phyloP scores from a whole-genome alignment of 352 stramenopile genomes.

The Globisporangium cederbergense region DNA sequence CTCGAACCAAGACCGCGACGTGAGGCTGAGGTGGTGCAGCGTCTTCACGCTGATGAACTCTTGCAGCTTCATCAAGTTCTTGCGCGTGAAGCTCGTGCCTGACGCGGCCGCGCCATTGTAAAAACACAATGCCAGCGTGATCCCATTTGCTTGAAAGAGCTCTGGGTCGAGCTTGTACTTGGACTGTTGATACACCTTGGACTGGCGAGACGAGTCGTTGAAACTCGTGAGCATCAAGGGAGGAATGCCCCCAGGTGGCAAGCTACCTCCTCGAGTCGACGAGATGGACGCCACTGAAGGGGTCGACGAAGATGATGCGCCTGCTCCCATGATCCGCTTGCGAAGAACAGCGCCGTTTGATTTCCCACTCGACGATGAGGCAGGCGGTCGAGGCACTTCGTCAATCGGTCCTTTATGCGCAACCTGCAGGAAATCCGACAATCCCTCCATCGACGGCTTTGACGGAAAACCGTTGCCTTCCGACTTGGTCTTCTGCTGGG shows the following conservation, averaged over 20 bases:
- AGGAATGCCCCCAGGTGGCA: conserved; percentile 1
- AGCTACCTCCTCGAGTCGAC: conserved; percentile 1
- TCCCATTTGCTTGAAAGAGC: conserved; percentile 29
- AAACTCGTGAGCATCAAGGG: conserved; percentile 11
- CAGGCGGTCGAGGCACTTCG: neutral
- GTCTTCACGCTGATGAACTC: conserved; percentile 38
- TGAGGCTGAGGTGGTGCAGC: conserved; percentile 48
- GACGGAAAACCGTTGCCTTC: neutral
- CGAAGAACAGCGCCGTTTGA: neutral
- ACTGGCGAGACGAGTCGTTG: conserved; percentile 5
- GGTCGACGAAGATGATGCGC: neutral
- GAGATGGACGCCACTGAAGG: conserved; percentile 13
- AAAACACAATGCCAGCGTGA: conserved; percentile 34
- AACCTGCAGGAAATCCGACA: conserved; percentile 31
- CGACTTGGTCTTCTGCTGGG: conserved; percentile 9
- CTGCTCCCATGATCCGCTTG: conserved; percentile 3
- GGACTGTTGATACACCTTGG: conserved; percentile 31
- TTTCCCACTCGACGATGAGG: conserved; percentile 1
- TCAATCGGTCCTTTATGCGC: conserved; percentile 6
- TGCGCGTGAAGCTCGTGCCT: conserved; percentile 16
- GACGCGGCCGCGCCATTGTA: conserved; percentile 2
- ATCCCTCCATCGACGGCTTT: conserved; percentile 7
- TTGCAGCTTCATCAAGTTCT: conserved; percentile 45
- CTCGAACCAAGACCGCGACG: conserved; percentile 39
- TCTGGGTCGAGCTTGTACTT: conserved; percentile 45